phyloP scores from a whole-genome alignment of 257 asterid genomes.

The Solanum tacnaense region DNA sequence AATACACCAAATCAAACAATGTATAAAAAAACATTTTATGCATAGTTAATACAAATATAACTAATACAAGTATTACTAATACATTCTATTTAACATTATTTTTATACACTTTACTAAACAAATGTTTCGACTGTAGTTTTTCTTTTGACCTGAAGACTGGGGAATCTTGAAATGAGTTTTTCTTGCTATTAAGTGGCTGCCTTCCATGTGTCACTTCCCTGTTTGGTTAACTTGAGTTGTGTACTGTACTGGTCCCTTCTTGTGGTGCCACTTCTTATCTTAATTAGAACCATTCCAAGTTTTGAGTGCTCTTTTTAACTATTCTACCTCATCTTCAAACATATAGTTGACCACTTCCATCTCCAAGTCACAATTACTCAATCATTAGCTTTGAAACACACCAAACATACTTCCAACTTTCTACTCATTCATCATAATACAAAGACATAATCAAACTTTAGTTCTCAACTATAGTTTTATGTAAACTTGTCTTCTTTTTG shows the following conservation, averaged over 20 bases:
- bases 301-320: background rate
- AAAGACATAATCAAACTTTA: background rate
- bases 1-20: too few species aligned
- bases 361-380: background rate
- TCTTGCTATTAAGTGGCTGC: background rate
- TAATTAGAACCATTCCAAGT: background rate
- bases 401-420: background rate
- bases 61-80: too few species aligned
- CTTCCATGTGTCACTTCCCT: background rate
- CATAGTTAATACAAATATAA: too few species aligned
- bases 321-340: background rate
- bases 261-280: background rate
- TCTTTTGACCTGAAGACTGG: background rate
- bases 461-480: background rate
- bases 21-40: too few species aligned
- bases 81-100: too few species aligned
- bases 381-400: background rate
- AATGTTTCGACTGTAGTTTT: too few species aligned
- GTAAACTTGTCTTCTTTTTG: background rate
- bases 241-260: background rate
- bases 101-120: fast-evolving
- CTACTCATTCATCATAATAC: background rate
- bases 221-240: background rate
- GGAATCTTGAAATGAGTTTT: background rate
- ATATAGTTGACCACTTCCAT: background rate